Conservation (phyloP, 495 filamentous ascomycete species). For the Hyaloscypha hepaticicola region DNA sequence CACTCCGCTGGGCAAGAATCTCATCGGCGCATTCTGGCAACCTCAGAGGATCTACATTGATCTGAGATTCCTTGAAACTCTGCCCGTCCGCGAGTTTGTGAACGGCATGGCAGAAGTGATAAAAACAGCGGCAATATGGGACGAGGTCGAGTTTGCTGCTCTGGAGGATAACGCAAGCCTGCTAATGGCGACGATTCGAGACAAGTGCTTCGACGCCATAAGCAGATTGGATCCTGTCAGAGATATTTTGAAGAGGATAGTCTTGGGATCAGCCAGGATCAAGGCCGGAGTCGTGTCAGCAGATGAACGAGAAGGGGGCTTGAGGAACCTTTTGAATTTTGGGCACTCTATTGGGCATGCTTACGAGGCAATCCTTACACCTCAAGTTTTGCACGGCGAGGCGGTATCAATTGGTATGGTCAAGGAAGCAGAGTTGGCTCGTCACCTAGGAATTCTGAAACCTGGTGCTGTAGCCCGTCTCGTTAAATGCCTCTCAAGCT, state of each 20-base stretch:
- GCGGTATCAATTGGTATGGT: slow-evolving; percentile 98
- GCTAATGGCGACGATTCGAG: slow-evolving; percentile 66
- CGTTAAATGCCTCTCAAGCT: slow-evolving; percentile 89
- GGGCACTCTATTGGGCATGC: slow-evolving; percentile 98
- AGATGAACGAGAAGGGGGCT: slow-evolving; percentile 91
- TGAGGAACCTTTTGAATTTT: slow-evolving; percentile 95
- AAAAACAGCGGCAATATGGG: slow-evolving; percentile 96
- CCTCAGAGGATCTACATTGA: slow-evolving; percentile 92
- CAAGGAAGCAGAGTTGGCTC: slow-evolving; percentile 90
- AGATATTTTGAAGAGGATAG: slow-evolving; percentile 77
- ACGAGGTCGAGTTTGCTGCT: slow-evolving; percentile 80
- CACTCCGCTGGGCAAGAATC: slow-evolving; percentile 93
- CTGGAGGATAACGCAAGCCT: slow-evolving; percentile 76
- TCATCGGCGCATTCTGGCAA: slow-evolving; percentile 96
- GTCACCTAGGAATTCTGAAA: slow-evolving; percentile 84
- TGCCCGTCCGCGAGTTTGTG: slow-evolving; percentile 91
- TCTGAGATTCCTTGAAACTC: slow-evolving; percentile 84
- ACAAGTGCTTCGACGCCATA: slow-evolving; percentile 8
- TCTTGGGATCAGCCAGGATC: slow-evolving; percentile 82
- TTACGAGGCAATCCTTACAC: slow-evolving; percentile 91
- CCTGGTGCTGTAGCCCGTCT: slow-evolving; percentile 86
- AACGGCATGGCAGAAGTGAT: slow-evolving; percentile 99
- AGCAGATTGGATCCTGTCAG: slow-evolving; percentile 66
- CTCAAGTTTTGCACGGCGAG: slow-evolving; percentile 93
- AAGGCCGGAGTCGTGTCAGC: slow-evolving; percentile 92